These are phyloP conservation scores for Mycena alexandri DNA, from an alignment of 768 basidiomycete genomes.

Conservation along the genomic window DNA sequence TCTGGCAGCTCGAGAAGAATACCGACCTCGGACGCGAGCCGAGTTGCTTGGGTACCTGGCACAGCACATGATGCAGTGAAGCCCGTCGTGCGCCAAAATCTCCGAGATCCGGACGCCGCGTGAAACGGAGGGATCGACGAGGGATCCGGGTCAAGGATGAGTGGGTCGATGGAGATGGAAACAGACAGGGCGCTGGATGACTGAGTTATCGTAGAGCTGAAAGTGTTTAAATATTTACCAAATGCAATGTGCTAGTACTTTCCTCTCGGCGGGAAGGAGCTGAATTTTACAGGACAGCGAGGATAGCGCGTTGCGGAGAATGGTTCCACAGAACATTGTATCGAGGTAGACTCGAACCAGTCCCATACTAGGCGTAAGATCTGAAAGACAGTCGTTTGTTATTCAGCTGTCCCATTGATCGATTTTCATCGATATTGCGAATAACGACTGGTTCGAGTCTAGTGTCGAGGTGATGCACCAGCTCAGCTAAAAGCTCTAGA, in stretches of 20 bases:
- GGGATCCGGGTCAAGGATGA: slow-evolving; percentile 14
- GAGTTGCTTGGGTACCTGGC: slow-evolving; percentile 3
- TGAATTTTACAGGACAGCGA: slow-evolving; percentile 17
- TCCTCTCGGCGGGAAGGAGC: slow-evolving; percentile 8
- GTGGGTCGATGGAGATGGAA: slow-evolving; percentile 7
- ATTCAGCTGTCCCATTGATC: no score
- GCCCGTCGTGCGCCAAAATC: slow-evolving; percentile 15
- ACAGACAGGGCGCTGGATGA: slow-evolving; percentile 11
- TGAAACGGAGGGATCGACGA: slow-evolving; percentile 21
- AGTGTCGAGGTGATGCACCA: slow-evolving; percentile 20
- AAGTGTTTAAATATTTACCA: not conserved
- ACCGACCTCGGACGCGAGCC: slow-evolving; percentile 2
- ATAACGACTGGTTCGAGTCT: no score
- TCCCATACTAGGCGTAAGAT: no score
- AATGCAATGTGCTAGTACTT: slow-evolving; percentile 17
- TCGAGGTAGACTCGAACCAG: no score
- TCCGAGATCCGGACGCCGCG: slow-evolving; percentile 8
- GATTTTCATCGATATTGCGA: no score
- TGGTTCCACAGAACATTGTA: slow-evolving; percentile 4
- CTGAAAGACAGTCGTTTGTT: no score
- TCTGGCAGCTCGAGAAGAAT: slow-evolving; percentile 14
- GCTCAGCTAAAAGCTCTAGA: slow-evolving; percentile 21
- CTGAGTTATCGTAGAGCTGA: not conserved
- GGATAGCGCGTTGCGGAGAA: slow-evolving; percentile 6
- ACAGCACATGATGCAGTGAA: not conserved